These are phyloP conservation scores for Astragalus glycyphyllos DNA, from an alignment of 306 rosid genomes.

Conservation along the genomic window DNA sequence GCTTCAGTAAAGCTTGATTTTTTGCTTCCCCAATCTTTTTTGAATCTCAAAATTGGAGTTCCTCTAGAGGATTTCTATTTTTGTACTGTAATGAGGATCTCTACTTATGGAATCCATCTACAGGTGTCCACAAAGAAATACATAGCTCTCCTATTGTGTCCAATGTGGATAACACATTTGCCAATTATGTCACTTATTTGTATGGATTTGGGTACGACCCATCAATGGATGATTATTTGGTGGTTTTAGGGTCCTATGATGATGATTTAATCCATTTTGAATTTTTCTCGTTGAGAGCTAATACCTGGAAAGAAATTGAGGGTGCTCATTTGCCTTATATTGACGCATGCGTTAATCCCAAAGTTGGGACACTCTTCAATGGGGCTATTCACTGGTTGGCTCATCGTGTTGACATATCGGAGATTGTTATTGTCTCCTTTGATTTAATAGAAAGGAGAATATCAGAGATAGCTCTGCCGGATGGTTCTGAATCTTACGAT, in stretches of 20 bases:
- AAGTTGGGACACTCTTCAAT: neutral
- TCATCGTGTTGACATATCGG: neutral
- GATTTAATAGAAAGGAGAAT: conserved; percentile 31
- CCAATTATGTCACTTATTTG: fast-evolving
- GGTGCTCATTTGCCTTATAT: neutral
- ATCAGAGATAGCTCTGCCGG: neutral
- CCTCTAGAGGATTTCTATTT: conserved; percentile 10
- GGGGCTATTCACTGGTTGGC: conserved; percentile 33
- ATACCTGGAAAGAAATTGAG: conserved; percentile 5
- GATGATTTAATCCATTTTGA: neutral
- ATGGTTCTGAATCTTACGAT: fast-evolving
- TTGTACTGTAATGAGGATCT: neutral
- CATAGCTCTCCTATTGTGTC: neutral
- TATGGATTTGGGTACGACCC: conserved; percentile 32
- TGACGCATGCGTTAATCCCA: no score
- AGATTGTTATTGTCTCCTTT: conserved; percentile 24
- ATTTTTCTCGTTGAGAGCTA: conserved; percentile 18
- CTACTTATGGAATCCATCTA: conserved; percentile 30
- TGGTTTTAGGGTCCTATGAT: neutral
- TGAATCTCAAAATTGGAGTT: neutral
- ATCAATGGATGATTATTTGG: conserved; percentile 24
- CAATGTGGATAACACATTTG: fast-evolving
- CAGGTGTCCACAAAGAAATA: neutral
- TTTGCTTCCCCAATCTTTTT: neutral
- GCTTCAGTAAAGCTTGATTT: neutral